Evolutionary conservation across 73 alveolate species (phyloP).

Genomic region (Tetrahymena thermophila): DNA sequence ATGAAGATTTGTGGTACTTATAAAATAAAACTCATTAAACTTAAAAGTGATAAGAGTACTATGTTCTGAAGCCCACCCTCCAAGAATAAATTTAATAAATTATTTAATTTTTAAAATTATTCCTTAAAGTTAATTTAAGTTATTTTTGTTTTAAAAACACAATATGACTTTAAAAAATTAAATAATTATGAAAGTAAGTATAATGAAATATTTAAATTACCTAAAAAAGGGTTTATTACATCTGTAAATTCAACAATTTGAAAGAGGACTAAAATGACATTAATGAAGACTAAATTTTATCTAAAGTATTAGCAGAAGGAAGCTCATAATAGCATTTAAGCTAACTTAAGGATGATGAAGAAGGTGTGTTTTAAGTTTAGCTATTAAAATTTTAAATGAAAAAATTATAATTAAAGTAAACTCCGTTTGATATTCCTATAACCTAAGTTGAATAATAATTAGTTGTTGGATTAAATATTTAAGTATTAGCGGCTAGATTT

Average conservation of each 20-base stretch:
- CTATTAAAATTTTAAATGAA: neutral
- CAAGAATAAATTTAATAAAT: no score
- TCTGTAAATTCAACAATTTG: neutral
- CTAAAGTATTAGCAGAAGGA: neutral
- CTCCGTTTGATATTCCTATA: neutral
- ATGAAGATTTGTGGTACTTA: no score
- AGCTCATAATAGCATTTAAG: neutral
- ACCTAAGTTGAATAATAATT: neutral
- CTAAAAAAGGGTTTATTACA: neutral
- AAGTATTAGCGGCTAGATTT: neutral
- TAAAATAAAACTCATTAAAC: no score
- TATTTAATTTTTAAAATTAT: no score
- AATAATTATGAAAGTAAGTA: neutral
- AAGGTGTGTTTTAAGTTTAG: neutral
- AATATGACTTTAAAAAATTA: no score
- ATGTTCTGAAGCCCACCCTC: no score
- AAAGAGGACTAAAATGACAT: neutral
- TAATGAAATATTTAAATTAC: neutral
- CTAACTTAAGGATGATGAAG: neutral
- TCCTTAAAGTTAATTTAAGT: no score
- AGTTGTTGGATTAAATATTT: neutral
- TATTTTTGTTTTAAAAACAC: no score
- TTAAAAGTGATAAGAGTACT: no score
- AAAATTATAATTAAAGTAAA: neutral
- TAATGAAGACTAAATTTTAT: neutral